Evolutionary conservation across 352 stramenopile genomes (phyloP).

Genomic region (Pythium scleroteichum): DNA sequence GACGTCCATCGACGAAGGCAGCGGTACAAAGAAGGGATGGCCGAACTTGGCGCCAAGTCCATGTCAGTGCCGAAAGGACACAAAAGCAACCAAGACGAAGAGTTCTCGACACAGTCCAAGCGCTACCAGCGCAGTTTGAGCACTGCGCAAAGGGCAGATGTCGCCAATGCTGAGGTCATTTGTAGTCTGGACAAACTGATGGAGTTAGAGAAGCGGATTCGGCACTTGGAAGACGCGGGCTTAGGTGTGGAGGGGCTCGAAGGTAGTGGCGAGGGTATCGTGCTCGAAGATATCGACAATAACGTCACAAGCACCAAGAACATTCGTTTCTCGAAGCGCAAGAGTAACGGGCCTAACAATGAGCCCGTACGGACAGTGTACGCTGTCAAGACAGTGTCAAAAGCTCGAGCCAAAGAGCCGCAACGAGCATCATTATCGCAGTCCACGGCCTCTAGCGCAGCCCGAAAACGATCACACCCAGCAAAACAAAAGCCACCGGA

Average conservation of each 20-base stretch:
- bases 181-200: constrained; percentile 86
- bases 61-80: constrained; percentile 32
- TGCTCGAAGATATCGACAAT: constrained; percentile 27
- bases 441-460: constrained; percentile 16
- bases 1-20: constrained; percentile 58
- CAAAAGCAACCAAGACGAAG: constrained; percentile 51
- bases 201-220: constrained; percentile 89
- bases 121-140: constrained; percentile 23
- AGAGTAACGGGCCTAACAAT: constrained; percentile 32
- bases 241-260: constrained; percentile 48
- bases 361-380: constrained; percentile 61
- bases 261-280: constrained; percentile 10
- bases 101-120: constrained; percentile 18
- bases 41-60: constrained; percentile 46
- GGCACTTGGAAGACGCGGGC: constrained; percentile 72
- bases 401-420: constrained; percentile 10
- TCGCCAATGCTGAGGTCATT: constrained; percentile 46
- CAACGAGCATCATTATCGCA: constrained; percentile 9
- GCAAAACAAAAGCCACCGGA: constrained; percentile 30
- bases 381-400: constrained; percentile 40
- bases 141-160: constrained; percentile 22
- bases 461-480: constrained; percentile 38
- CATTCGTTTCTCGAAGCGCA: constrained; percentile 63
- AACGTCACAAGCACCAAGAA: constrained; percentile 27
- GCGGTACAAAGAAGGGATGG: constrained; percentile 64